phyloP scores from a whole-genome alignment of 768 basidiomycete species.

The Lactarius sp. region DNA sequence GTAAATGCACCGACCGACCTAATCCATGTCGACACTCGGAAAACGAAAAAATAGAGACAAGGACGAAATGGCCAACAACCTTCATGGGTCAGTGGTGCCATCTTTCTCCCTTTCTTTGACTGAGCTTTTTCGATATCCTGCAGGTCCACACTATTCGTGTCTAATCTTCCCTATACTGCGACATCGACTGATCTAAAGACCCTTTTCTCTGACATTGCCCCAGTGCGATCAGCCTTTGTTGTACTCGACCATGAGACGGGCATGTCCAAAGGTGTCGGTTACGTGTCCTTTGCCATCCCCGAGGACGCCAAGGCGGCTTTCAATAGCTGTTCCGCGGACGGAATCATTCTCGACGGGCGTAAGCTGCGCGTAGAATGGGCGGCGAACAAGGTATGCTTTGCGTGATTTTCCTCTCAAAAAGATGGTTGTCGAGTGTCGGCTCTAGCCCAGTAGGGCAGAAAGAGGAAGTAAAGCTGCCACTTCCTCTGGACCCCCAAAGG shows the following conservation, averaged over 20 bases:
- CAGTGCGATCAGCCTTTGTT: constrained; percentile 90
- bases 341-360: constrained; percentile 61
- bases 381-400: constrained; percentile 56
- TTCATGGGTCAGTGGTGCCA: constrained; percentile 35
- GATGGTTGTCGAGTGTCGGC: constrained; percentile 11
- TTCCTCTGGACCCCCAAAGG: neutral
- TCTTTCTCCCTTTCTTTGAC: neutral
- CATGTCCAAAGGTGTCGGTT: constrained; percentile 91
- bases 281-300: constrained; percentile 84
- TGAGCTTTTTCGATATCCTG: constrained; percentile 13
- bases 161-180: constrained; percentile 85
- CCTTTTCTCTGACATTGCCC: constrained; percentile 92
- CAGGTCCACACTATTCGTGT: constrained; percentile 88
- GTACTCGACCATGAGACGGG: constrained; percentile 74
- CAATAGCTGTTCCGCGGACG: constrained; percentile 57
- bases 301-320: constrained; percentile 83
- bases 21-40: constrained; percentile 33
- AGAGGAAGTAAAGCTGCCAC: constrained; percentile 3
- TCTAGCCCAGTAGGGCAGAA: constrained; percentile 20
- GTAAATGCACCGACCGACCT: no score
- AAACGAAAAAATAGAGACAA: constrained; percentile 43
- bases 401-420: neutral
- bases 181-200: constrained; percentile 90
- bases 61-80: constrained; percentile 22
- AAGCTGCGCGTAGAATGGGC: constrained; percentile 78